Conservation (phyloP, 352 stramenopile genomes). For the Pythium rhizo-oryzae region DNA sequence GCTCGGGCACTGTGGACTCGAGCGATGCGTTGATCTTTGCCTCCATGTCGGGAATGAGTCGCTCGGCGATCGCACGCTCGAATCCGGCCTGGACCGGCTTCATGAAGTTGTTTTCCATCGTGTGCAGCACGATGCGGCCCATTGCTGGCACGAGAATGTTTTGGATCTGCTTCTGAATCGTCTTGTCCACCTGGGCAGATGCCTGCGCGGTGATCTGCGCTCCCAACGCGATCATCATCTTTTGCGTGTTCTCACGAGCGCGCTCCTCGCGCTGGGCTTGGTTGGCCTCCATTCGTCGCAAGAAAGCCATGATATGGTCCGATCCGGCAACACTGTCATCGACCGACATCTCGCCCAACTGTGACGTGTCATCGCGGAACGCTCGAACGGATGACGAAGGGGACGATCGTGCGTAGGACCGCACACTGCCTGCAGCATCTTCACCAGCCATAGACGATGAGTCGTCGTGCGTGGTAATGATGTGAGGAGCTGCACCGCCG, state of each 20-base stretch:
- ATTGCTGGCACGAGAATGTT: slow-evolving; percentile 81
- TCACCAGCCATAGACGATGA: slow-evolving; percentile 58
- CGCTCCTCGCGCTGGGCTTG: slow-evolving; percentile 75
- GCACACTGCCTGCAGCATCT: slow-evolving; percentile 53
- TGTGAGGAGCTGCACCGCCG: slow-evolving; percentile 34
- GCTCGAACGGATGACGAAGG: slow-evolving; percentile 79
- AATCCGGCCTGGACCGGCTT: slow-evolving; percentile 83
- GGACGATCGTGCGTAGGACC: slow-evolving; percentile 72
- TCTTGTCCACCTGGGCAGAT: slow-evolving; percentile 76
- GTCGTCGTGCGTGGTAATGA: slow-evolving; percentile 48
- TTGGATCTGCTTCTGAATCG: slow-evolving; percentile 84
- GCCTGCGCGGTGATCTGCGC: slow-evolving; percentile 62
- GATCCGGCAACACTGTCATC: slow-evolving; percentile 64
- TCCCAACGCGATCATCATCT: slow-evolving; percentile 58
- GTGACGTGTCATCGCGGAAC: slow-evolving; percentile 76
- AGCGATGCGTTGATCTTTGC: slow-evolving; percentile 70
- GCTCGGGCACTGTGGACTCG: slow-evolving; percentile 52
- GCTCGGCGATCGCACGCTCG: slow-evolving; percentile 74
- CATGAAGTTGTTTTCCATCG: slow-evolving; percentile 91
- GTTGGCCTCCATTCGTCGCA: slow-evolving; percentile 74
- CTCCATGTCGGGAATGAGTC: slow-evolving; percentile 74
- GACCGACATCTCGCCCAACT: slow-evolving; percentile 69
- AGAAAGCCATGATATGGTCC: slow-evolving; percentile 55
- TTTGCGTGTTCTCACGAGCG: slow-evolving; percentile 67
- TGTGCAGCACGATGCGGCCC: slow-evolving; percentile 85